Base-by-base conservation (phyloP, 345 rosid genomes). In the Nasturtium officinale region DNA sequence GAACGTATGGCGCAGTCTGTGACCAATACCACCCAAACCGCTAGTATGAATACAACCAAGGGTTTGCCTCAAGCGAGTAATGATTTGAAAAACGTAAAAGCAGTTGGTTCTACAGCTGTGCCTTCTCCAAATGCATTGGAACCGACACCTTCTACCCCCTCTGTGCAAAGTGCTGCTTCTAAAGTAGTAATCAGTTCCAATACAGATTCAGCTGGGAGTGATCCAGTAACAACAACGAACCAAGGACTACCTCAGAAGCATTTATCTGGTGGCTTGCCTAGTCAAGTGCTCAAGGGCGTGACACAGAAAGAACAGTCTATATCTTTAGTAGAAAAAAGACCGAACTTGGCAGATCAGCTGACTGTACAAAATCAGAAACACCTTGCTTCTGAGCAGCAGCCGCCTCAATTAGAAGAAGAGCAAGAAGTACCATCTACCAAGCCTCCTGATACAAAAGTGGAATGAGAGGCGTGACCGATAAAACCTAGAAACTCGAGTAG, bases 81-180 rank as follows among this genome's bases (percentile, higher is more conserved):
- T 26, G 95, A 89, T 81, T 76, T 83, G 17, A 71, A 83, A 72
- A 83, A 66, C 62, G 52, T 54, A 32, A 78, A 61, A 12, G 76
- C 80, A 2, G 73, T 62, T 77, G 77, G 56, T 55, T 78, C 92
- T 81, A 77, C 87, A 67, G 80, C 74, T 29, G 64, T 54, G 63
- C 47, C 80, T 15, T 90, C 82, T 66, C 78, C 89, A 87, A 87
- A 84, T 63, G 69, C 90, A 71, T 70, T 89, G 63, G 95, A 90
- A 71, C 73, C 87, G 23, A 73, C 89, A 51, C 67, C 66, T 18
- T 67, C 70, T 72, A 82, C 83, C 45, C 52, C 87, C 71, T 80
- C 77, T 30, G 71, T 77, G 66, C 73, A 83, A 51, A 83, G 55
- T 66, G 35, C 80, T 45, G 75, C 83, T 52, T 70, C 83, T 48